phyloP scores from a whole-genome alignment of 2,329 filamentous ascomycete species.

The Sporothrix luriei region DNA sequence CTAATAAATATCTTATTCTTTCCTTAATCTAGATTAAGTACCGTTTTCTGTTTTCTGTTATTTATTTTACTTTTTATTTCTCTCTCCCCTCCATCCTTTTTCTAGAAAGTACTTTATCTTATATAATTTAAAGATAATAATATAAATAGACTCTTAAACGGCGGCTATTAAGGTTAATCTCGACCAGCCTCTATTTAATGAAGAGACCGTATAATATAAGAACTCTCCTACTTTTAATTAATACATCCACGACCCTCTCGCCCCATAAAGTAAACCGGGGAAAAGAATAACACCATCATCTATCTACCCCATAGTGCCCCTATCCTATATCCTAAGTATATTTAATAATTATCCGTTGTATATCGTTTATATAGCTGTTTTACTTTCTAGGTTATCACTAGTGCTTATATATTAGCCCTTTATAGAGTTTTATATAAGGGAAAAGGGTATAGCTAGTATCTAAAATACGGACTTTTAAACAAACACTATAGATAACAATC shows the following conservation, averaged over 20 bases:
- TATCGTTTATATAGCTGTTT: conserved; percentile 10
- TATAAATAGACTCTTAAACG: background rate
- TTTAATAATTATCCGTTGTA: background rate
- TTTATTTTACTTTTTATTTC: too few relatives aligned
- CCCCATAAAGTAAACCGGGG: conserved; percentile 2
- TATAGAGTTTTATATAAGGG: background rate
- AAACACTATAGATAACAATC: background rate
- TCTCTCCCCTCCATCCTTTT: conserved; percentile 5
- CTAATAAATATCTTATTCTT: background rate
- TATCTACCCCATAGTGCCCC: conserved; percentile 3
- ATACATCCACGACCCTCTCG: background rate
- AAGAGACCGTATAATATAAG: background rate
- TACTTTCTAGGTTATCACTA: background rate
- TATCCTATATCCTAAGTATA: background rate
- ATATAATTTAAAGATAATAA: conserved; percentile 1
- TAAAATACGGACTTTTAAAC: background rate
- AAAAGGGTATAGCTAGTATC: background rate
- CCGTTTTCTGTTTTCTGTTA: background rate
- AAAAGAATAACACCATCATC: conserved; percentile 20
- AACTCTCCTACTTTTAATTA: too few relatives aligned
- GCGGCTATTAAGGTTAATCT: conserved; percentile 10
- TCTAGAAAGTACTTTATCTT: background rate
- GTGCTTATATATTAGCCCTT: background rate
- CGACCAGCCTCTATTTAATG: background rate
- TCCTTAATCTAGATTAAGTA: background rate